Conservation (phyloP, 2,329 filamentous ascomycete species). For the Chrysoporthe austroafricana region DNA sequence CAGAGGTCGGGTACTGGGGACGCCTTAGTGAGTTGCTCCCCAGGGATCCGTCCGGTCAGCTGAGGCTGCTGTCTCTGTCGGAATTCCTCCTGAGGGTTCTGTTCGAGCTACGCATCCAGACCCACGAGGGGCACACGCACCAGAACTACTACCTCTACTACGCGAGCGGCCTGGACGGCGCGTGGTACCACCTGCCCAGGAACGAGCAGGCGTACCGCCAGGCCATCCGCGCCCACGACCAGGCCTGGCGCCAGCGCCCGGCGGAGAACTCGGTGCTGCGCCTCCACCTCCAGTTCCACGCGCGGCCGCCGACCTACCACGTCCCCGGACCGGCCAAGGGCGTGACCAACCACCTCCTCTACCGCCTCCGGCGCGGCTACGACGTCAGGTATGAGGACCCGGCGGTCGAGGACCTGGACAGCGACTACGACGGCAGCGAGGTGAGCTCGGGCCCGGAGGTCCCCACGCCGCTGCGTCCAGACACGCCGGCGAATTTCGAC, state of each 20-base stretch:
- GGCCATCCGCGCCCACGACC: background rate
- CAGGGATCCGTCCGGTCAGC: background rate
- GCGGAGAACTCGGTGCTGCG: background rate
- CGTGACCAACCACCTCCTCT: background rate
- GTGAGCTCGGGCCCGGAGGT: background rate
- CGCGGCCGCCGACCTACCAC: background rate
- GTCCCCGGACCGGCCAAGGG: background rate
- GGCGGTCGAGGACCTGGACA: background rate
- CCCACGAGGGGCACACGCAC: background rate
- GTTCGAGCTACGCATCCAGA: slow-evolving; percentile 7
- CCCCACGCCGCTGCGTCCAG: background rate
- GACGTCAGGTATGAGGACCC: background rate
- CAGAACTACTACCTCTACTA: background rate
- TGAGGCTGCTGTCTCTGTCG: background rate
- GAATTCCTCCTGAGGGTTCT: background rate
- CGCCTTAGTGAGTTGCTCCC: background rate
- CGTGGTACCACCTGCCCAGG: background rate
- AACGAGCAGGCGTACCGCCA: background rate
- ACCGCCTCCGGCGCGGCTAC: background rate
- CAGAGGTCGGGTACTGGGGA: slow-evolving; percentile 4
- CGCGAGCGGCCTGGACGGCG: background rate
- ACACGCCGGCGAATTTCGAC: background rate
- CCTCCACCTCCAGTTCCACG: background rate
- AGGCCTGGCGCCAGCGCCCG: background rate
- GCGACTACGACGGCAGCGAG: background rate